Evolutionary conservation across 495 filamentous ascomycete species (phyloP).

Genomic region (Trichoderma virens): DNA sequence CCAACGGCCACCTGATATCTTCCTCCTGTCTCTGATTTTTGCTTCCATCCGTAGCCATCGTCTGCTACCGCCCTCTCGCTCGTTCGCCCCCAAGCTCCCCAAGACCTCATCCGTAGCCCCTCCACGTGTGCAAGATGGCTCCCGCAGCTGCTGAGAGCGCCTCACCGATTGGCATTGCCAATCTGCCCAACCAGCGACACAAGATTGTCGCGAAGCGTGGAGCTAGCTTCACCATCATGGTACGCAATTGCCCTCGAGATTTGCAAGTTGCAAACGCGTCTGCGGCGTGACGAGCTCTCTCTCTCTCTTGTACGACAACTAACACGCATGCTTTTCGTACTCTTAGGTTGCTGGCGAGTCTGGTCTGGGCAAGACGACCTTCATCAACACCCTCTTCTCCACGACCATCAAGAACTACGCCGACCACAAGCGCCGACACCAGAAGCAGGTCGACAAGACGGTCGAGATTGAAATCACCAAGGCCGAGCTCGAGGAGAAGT

Average conservation of each 20-base stretch:
- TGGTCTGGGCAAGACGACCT: conserved; percentile 96
- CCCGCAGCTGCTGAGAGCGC: conserved; percentile 72
- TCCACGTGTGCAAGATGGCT: conserved; percentile 51
- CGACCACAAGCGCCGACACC: conserved; percentile 95
- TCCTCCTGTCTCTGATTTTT: not conserved
- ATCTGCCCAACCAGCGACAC: conserved; percentile 96
- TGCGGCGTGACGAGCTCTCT: not conserved
- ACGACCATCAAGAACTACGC: conserved; percentile 99
- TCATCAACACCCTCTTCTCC: conserved; percentile 99
- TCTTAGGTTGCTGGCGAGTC: conserved; percentile 95
- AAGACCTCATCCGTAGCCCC: conserved; percentile 11
- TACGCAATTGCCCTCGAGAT: conserved; percentile 29
- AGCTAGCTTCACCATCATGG: conserved; percentile 99
- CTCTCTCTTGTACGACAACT: conserved; percentile 17
- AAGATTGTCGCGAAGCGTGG: conserved; percentile 99
- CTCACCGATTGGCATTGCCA: conserved; percentile 98
- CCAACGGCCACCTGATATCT: conserved; percentile 1
- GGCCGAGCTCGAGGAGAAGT: conserved; percentile 99
- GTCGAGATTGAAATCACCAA: conserved; percentile 99
- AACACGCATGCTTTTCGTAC: conserved; percentile 16
- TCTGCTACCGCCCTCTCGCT: conserved; percentile 1
- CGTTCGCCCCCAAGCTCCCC: conserved; percentile 14
- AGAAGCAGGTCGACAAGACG: conserved; percentile 98
- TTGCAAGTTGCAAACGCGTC: not conserved
- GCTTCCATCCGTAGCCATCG: conserved; percentile 1